phyloP scores from a whole-genome alignment of 2,329 filamentous ascomycete species.

The Dothiorella sarmentorum region DNA sequence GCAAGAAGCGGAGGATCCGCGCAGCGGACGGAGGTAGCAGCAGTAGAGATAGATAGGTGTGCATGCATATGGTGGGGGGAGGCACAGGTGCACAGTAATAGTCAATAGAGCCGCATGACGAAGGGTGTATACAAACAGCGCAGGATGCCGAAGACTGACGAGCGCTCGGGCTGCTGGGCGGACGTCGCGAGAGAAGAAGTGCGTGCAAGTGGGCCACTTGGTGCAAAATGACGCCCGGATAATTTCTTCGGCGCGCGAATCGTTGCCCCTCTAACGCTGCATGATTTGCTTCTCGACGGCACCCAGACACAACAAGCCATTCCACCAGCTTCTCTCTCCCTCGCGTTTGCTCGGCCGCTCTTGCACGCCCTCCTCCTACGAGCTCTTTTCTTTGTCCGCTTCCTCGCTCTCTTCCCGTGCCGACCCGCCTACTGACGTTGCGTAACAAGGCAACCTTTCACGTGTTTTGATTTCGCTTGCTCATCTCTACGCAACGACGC shows the following conservation, averaged over 20 bases:
- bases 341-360: slow-evolving; percentile 1
- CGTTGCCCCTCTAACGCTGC: slow-evolving; percentile 14
- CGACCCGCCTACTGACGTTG: neutral
- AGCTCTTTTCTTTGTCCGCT: slow-evolving; percentile 16
- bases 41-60: slow-evolving; percentile 1
- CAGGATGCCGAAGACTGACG: too few species aligned
- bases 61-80: neutral
- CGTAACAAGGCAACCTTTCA: slow-evolving; percentile 28
- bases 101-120: neutral
- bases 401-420: slow-evolving; percentile 12
- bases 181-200: neutral
- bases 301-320: slow-evolving; percentile 16
- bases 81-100: neutral
- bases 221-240: slow-evolving; percentile 1
- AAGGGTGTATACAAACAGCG: neutral
- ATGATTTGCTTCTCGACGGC: slow-evolving; percentile 17
- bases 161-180: slow-evolving; percentile 10
- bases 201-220: too few species aligned
- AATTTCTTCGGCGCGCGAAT: neutral
- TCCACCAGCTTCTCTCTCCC: slow-evolving; percentile 11
- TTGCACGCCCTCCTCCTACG: slow-evolving; percentile 5
- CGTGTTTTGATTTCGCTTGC: slow-evolving; percentile 28
- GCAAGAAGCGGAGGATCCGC: slow-evolving; percentile 76
- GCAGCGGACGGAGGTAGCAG: slow-evolving; percentile 49
- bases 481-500: slow-evolving; percentile 32